Percentiles rank a stretch among this genome's conserved stretches.
These are phyloP conservation scores for Adansonia madagascariensis DNA, from an alignment of 441 rosid genomes.

Conservation along the genomic window DNA sequence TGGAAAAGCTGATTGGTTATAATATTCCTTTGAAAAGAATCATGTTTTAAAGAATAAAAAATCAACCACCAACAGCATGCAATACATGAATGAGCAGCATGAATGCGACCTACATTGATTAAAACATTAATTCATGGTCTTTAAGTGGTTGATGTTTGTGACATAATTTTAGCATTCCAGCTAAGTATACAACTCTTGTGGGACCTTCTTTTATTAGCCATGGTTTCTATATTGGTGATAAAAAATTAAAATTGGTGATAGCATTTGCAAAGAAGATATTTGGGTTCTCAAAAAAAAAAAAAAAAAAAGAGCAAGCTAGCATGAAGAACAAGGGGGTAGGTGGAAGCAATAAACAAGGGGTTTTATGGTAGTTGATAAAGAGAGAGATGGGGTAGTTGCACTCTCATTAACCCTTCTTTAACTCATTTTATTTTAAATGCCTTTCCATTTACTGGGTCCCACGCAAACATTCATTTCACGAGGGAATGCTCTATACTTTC, in stretches of 20 bases:
- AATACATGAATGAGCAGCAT: constrained; percentile 26
- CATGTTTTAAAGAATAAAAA: neutral
- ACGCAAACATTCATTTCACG: constrained; percentile 60
- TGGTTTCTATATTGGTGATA: constrained; percentile 18
- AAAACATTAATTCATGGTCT: constrained; percentile 31
- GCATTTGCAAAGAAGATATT: neutral
- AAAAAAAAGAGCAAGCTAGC: constrained; percentile 18
- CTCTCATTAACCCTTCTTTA: constrained; percentile 35
- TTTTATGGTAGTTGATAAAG: constrained; percentile 33
- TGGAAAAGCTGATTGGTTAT: neutral
- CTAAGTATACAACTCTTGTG: constrained; percentile 22
- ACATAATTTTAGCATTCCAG: constrained; percentile 29
- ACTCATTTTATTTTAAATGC: constrained; percentile 42
- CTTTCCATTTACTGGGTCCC: constrained; percentile 26
- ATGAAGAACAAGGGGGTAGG: constrained; percentile 36
- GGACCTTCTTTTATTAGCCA: constrained; percentile 29
- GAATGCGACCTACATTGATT: constrained; percentile 42
- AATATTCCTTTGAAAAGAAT: neutral
- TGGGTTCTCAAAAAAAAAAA: neutral
- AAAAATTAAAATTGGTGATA: neutral
- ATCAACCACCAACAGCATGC: neutral
- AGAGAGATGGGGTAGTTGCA: constrained; percentile 36
- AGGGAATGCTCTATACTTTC: constrained; percentile 18
- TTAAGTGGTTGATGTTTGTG: constrained; percentile 37
- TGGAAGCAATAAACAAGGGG: constrained; percentile 43